A percentile compares a stretch with the other conserved stretches of the same genome.
Evolutionary conservation across 257 asterid species (phyloP).

Genomic region (Nicotiana tabacum): DNA sequence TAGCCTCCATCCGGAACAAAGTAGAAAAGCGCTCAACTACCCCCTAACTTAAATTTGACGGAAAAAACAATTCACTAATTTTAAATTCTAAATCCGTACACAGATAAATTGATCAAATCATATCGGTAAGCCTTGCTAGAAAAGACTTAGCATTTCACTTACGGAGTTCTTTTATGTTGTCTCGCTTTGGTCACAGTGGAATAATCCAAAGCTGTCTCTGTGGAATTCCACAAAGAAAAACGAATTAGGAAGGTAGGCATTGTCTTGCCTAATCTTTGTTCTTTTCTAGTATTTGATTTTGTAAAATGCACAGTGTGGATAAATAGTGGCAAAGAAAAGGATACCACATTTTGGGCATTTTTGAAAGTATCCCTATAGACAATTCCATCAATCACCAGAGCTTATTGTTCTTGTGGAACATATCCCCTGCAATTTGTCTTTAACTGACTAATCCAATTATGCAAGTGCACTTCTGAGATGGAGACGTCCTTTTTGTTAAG

Average conservation of each 20-base stretch:
- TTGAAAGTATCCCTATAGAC: background rate
- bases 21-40: too few relatives aligned
- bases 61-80: background rate
- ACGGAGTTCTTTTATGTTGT: background rate
- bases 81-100: background rate
- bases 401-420: background rate
- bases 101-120: background rate
- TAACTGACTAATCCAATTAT: background rate
- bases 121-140: background rate
- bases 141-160: background rate
- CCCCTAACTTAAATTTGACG: too few relatives aligned
- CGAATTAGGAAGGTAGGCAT: slow-evolving; percentile 13
- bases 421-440: background rate
- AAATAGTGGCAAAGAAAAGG: slow-evolving; percentile 1
- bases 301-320: background rate
- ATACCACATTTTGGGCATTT: background rate
- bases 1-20: too few relatives aligned
- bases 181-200: background rate
- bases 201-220: background rate
- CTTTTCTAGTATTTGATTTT: slow-evolving; percentile 5
- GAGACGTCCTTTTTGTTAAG: background rate
- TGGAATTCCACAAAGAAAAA: background rate
- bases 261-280: slow-evolving; percentile 13
- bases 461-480: background rate
- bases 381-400: background rate